Percentiles rank a stretch among this genome's conserved stretches.
phyloP scores from a whole-genome alignment of 2,329 filamentous ascomycete genomes.

The Phoma sp. region DNA sequence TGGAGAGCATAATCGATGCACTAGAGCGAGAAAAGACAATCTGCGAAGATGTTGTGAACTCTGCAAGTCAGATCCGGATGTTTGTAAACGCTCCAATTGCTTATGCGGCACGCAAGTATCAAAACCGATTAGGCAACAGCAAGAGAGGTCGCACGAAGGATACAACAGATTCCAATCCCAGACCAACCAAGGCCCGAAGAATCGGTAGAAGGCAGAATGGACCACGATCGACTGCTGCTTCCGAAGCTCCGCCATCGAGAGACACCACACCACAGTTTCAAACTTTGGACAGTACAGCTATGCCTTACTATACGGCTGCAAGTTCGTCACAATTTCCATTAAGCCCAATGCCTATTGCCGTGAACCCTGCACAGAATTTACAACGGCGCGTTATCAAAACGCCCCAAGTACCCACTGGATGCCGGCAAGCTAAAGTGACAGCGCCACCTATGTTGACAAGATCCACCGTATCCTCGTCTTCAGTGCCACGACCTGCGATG shows the following conservation, averaged over 20 bases:
- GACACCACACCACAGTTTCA: constrained; percentile 20
- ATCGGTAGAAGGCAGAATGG: constrained; percentile 8
- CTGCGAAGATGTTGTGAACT: constrained; percentile 48
- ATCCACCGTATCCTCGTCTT: neutral
- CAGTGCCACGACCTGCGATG: neutral
- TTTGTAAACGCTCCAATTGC: constrained; percentile 48
- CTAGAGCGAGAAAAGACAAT: constrained; percentile 47
- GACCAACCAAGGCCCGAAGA: constrained; percentile 20
- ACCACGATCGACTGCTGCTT: constrained; percentile 13
- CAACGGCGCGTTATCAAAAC: too few species aligned
- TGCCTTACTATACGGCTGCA: constrained; percentile 14
- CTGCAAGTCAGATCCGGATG: constrained; percentile 46
- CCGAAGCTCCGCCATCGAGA: constrained; percentile 10
- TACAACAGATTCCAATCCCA: constrained; percentile 4
- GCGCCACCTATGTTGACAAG: neutral
- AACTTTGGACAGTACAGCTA: neutral
- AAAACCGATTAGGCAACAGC: constrained; percentile 45
- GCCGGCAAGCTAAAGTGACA: neutral
- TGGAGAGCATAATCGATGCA: constrained; percentile 41
- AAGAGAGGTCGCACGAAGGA: constrained; percentile 39
- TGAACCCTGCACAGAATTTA: neutral
- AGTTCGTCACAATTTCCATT: neutral
- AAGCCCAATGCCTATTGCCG: neutral
- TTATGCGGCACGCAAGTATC: constrained; percentile 43
- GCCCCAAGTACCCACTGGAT: neutral